Percentiles rank a stretch among this genome's conserved stretches.
These are phyloP conservation scores for Laguncularia racemosa DNA, from an alignment of 345 rosid species.

Conservation along the genomic window DNA sequence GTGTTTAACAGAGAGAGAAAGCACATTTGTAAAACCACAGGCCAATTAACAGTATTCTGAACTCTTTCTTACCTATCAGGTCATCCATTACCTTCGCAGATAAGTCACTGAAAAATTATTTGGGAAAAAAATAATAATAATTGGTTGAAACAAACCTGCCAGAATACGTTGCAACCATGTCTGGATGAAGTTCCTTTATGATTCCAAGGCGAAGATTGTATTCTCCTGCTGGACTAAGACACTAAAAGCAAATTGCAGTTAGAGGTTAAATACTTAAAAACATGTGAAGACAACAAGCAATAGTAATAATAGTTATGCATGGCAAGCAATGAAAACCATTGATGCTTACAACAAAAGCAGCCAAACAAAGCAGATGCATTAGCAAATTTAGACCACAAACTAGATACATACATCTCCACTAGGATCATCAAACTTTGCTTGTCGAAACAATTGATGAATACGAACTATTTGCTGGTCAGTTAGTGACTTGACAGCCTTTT, in stretches of 20 bases:
- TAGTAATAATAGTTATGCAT: neutral
- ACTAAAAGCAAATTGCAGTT: conserved; percentile 34
- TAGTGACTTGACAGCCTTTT: conserved; percentile 71
- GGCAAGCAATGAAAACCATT: neutral
- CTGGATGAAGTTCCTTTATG: conserved; percentile 96
- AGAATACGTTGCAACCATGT: conserved; percentile 93
- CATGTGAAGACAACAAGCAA: neutral
- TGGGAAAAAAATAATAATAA: conserved; percentile 10
- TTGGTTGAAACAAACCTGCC: conserved; percentile 63
- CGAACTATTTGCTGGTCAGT: conserved; percentile 92
- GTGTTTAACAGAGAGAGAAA: conserved; percentile 21
- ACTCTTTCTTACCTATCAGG: neutral
- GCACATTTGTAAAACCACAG: neutral
- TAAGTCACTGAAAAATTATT: neutral
- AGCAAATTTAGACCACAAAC: conserved; percentile 4
- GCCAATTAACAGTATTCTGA: neutral
- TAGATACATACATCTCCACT: conserved; percentile 79
- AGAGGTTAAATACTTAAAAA: neutral
- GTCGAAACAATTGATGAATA: conserved; percentile 94
- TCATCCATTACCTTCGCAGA: neutral
- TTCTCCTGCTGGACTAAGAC: conserved; percentile 98
- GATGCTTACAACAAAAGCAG: no score
- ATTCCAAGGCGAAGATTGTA: conserved; percentile 98
- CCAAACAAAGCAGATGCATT: neutral
- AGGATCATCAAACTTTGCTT: conserved; percentile 96